Evolutionary conservation across 176 grass and related monocot genomes (phyloP), one percentile per base, ranked within the genome.

Genomic region (Secale cereale): DNA sequence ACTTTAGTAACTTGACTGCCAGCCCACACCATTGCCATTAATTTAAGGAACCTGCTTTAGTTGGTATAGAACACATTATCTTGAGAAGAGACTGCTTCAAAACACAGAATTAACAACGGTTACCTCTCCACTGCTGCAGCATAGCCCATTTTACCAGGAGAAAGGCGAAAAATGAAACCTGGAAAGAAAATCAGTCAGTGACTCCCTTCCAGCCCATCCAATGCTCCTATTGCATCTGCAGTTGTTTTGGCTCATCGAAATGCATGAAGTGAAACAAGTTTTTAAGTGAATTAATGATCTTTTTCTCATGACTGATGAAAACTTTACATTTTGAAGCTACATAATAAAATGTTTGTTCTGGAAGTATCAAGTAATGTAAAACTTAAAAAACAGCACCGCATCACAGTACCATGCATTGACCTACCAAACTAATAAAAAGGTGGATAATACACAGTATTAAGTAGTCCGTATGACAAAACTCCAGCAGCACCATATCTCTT

Each of bases 1-100:
- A 98, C 85, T 85, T 98, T 98, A 70, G 96, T 95, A 79, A 98
- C 93, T 83, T 98, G 96, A 89, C 96, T 98, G 76, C 96, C 96
- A 91, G 91, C 96, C 96, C 96, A 98, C 9, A 98, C 89, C 89
- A 87, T 95, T 60, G 89, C 93, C 93, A 95, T 90, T 74, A 98
- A 20, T 93, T 95, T 98, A 68, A 98, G 80, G 57, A 98, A 98
- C 61, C 96, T 98, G 78, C 33, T 81, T 74, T 78, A 63, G 8
- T 29, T 19, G 12, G 82, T 37, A 52, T 63, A 65, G 82, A 86
- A 40, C 20, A 80, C 12, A 68, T 78, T 22, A 65, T 43, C 33
- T 23, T 33, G 16, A 40, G 54, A 78, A 57, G 7, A 57, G 52
- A 64, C 23, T 48, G 11, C 36, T 40, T 17, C 16, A 64, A 85